These are phyloP conservation scores for Cajanus cajan DNA, from an alignment of 306 rosid species.

Conservation along the genomic window DNA sequence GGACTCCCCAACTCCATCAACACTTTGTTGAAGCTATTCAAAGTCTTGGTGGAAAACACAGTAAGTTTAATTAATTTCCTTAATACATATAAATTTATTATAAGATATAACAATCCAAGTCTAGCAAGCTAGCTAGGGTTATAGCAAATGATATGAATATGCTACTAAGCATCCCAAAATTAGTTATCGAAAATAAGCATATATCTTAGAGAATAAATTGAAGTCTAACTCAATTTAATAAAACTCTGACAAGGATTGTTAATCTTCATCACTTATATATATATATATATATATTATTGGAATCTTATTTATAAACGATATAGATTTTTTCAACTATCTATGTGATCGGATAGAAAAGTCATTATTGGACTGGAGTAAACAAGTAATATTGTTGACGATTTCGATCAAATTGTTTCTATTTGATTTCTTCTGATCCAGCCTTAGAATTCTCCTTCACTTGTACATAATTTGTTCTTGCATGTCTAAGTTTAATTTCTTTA, in stretches of 20 bases:
- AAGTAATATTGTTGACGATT: background rate
- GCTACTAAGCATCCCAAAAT: background rate
- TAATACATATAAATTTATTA: background rate
- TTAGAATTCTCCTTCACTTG: background rate
- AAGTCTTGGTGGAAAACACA: constrained; percentile 33
- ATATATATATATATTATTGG: too few relatives aligned
- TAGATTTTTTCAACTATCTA: too few relatives aligned
- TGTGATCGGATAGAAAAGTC: background rate
- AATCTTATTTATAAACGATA: too few relatives aligned
- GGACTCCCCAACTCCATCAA: constrained; percentile 37
- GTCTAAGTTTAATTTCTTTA: background rate
- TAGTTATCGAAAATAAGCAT: background rate
- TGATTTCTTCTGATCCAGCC: background rate
- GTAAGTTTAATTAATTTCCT: constrained; percentile 28
- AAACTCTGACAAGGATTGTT: too few relatives aligned
- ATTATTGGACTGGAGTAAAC: background rate
- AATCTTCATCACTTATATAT: too few relatives aligned
- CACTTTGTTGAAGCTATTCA: constrained; percentile 32
- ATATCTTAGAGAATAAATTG: too few relatives aligned
- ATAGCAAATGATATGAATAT: background rate
- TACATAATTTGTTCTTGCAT: background rate
- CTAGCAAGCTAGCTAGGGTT: constrained; percentile 19
- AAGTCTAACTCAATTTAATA: too few relatives aligned
- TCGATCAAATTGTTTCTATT: background rate
- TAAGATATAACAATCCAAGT: background rate